phyloP scores from a whole-genome alignment of 1,139 yeast species.

The Dujonia santamariae region DNA sequence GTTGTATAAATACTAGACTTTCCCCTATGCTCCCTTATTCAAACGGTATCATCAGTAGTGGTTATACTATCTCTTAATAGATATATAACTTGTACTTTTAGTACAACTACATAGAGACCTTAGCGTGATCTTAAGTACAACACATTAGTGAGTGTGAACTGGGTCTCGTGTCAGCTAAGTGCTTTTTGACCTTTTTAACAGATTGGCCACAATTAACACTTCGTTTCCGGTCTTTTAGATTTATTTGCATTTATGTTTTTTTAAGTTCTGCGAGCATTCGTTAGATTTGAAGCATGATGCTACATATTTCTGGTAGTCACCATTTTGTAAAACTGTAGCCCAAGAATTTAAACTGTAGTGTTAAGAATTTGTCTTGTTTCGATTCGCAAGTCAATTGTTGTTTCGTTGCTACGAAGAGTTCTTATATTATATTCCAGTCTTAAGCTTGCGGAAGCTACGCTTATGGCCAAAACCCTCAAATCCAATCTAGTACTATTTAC shows the following conservation, averaged over 20 bases:
- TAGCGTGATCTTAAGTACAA: conserved; percentile 30
- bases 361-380: too few species aligned
- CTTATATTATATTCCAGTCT: too few species aligned
- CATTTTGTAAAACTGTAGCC: too few species aligned
- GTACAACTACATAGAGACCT: conserved; percentile 54
- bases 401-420: too few species aligned
- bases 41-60: conserved; percentile 59
- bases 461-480: too few species aligned
- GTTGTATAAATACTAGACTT: conserved; percentile 14
- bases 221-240: conserved; percentile 79
- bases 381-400: too few species aligned
- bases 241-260: conserved; percentile 28
- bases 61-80: conserved; percentile 64
- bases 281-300: conserved; percentile 49
- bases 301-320: too few species aligned
- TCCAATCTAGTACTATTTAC: too few species aligned
- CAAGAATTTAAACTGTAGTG: too few species aligned
- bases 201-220: conserved; percentile 63
- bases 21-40: conserved; percentile 21
- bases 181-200: conserved; percentile 58
- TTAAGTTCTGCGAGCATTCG: conserved; percentile 20
- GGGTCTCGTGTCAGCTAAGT: conserved; percentile 51
- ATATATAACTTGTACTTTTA: conserved; percentile 45
- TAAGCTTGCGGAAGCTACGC: too few species aligned
- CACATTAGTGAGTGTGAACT: conserved; percentile 36